Evolutionary conservation across 2,329 filamentous ascomycete species (phyloP).

Genomic region (Pyricularia sp.): DNA sequence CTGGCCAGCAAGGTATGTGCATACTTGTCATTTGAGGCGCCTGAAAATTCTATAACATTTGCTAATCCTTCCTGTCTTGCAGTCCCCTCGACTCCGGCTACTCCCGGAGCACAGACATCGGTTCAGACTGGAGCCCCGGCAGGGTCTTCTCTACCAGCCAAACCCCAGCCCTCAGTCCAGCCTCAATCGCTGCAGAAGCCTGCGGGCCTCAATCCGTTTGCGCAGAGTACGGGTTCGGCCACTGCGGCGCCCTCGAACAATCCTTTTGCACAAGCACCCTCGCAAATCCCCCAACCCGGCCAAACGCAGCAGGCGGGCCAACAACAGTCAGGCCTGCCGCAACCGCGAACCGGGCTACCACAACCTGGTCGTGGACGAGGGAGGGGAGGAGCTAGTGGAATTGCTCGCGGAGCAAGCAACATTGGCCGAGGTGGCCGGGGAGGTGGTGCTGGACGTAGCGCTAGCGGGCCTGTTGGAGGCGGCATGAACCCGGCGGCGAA

Average conservation of each 20-base stretch:
- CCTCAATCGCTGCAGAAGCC: neutral
- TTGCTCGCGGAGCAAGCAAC: slow-evolving; percentile 15
- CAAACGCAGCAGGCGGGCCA: slow-evolving; percentile 9
- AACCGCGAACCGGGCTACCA: slow-evolving; percentile 14
- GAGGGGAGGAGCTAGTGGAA: slow-evolving; percentile 10
- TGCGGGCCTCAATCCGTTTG: neutral
- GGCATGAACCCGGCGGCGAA: slow-evolving; percentile 40
- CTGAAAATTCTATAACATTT: neutral
- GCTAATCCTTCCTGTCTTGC: neutral
- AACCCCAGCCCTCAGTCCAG: slow-evolving; percentile 3
- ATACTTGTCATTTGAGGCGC: neutral
- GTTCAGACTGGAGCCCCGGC: neutral
- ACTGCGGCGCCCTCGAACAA: slow-evolving; percentile 7
- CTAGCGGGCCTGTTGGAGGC: slow-evolving; percentile 23
- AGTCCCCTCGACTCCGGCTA: neutral
- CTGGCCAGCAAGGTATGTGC: neutral
- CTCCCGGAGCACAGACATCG: neutral
- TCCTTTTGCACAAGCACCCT: slow-evolving; percentile 13
- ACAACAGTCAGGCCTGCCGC: slow-evolving; percentile 8
- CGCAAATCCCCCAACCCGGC: slow-evolving; percentile 8
- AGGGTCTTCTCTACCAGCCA: slow-evolving; percentile 7
- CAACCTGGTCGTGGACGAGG: slow-evolving; percentile 13
- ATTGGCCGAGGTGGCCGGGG: slow-evolving; percentile 14
- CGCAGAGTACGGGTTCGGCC: neutral
- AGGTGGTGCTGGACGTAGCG: slow-evolving; percentile 24